phyloP scores from a whole-genome alignment of 1,284 basidiomycete species.

The Boletus mariae region DNA sequence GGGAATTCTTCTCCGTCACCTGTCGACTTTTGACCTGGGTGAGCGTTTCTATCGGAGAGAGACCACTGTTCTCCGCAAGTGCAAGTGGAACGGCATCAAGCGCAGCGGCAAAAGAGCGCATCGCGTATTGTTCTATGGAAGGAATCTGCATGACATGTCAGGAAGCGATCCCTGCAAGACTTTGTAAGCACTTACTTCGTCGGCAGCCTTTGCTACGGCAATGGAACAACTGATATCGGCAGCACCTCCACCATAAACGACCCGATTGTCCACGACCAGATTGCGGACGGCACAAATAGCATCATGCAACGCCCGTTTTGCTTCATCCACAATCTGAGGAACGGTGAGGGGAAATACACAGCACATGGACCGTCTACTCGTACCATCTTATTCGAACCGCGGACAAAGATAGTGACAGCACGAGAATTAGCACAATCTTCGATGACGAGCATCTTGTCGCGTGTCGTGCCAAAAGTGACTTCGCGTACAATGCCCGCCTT shows the following conservation, averaged over 20 bases:
- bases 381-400: slow-evolving; percentile 99
- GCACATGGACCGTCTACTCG: slow-evolving; percentile 15
- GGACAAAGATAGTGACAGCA: slow-evolving; percentile 96
- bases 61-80: slow-evolving; percentile 94
- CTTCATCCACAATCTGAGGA: slow-evolving; percentile 92
- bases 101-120: slow-evolving; percentile 96
- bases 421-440: slow-evolving; percentile 97
- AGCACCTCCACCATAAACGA: slow-evolving; percentile 97
- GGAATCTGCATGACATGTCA: slow-evolving; percentile 60
- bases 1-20: slow-evolving; percentile 82
- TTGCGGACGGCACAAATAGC: slow-evolving; percentile 97
- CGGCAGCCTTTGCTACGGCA: slow-evolving; percentile 91
- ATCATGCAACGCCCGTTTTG: slow-evolving; percentile 95
- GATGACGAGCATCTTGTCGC: slow-evolving; percentile 98
- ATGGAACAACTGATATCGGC: slow-evolving; percentile 95
- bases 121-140: slow-evolving; percentile 98
- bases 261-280: slow-evolving; percentile 91
- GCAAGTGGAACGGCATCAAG: slow-evolving; percentile 93
- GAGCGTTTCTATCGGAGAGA: slow-evolving; percentile 95
- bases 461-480: slow-evolving; percentile 93
- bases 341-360: background rate
- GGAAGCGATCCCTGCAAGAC: background rate
- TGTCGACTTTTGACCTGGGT: slow-evolving; percentile 94
- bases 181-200: slow-evolving; percentile 60
- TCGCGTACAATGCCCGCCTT: slow-evolving; percentile 92